Base-by-base conservation (phyloP, 1,284 basidiomycete species). In the Papiliotrema nemorosa region DNA sequence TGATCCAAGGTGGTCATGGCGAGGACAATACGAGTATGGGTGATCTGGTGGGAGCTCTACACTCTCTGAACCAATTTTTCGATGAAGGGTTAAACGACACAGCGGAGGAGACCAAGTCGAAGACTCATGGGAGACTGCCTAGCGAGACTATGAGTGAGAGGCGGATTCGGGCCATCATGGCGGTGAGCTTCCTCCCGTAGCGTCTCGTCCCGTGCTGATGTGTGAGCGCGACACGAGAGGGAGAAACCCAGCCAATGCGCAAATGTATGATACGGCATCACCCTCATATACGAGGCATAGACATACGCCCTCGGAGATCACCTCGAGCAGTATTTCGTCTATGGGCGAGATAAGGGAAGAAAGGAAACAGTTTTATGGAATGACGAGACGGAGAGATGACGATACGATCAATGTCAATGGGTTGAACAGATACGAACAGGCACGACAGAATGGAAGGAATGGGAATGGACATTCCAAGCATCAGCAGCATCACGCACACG, bases 21-120 rank as follows among this genome's bases (percentile, higher is more conserved):
- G 53, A 48, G 35, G 65, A 66, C 44, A 68, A 70, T 48, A 61
- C 65, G 9, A 64, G 88, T 58, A 78, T 94, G n/a, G 86, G 87
- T 5, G 87, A 88, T 54, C 77, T 92, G 24, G 88, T 93, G 26
- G 88, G 86, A 59, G 87, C 90, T 54, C 78, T 94, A 38, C 87
- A 93, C 64, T 86, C 88, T 53, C 78, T 96, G 39, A 88, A 84
- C 55, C 84, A 84, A 54, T 93, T 88, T 78, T 92, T 92, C 78
- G 86, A 87, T 64, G 83, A 84, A 46, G 69, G 70, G 1, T 55
- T 67, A 29, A 62, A 63, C 0, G 53, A 51, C 25, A 52, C 37
- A 41, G 45, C 41, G 45, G 49, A 26, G 21, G 49, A 26, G n/a
- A 43, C 45, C 18, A 39, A 46, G 33, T 51, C 16, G 34, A 34